phyloP scores from a whole-genome alignment of 2,329 filamentous ascomycete species.

The Monascus ruber region DNA sequence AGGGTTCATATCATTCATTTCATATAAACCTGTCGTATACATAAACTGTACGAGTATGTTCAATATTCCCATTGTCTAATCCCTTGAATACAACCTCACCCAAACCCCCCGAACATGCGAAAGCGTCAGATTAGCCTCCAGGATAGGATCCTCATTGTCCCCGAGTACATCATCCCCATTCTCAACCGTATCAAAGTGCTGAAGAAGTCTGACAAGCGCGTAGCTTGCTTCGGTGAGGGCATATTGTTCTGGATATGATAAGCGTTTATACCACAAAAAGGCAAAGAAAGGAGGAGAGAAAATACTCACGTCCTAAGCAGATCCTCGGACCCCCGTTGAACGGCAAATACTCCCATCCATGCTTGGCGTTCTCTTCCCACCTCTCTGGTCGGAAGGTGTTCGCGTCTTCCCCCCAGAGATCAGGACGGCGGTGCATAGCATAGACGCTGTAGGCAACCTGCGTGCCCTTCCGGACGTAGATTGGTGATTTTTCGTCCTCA shows the following conservation, averaged over 20 bases:
- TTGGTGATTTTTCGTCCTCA: slow-evolving; percentile 44
- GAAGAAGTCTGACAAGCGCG: slow-evolving; percentile 26
- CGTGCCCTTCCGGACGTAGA: slow-evolving; percentile 56
- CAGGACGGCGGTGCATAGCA: slow-evolving; percentile 58
- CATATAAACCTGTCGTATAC: too few relatives aligned
- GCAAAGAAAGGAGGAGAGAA: not conserved
- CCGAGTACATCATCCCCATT: slow-evolving; percentile 20
- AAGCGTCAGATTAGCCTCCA: slow-evolving; percentile 19
- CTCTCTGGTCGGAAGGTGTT: slow-evolving; percentile 39
- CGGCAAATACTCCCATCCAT: slow-evolving; percentile 27
- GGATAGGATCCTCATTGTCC: slow-evolving; percentile 13
- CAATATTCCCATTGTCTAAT: not conserved
- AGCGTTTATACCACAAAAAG: not conserved
- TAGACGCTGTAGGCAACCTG: slow-evolving; percentile 57
- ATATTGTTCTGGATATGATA: slow-evolving; percentile 25
- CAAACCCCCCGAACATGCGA: slow-evolving; percentile 21
- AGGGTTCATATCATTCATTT: not conserved
- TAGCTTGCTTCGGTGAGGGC: slow-evolving; percentile 33
- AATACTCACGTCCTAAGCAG: slow-evolving; percentile 27
- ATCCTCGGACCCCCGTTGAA: slow-evolving; percentile 30
- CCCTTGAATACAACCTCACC: slow-evolving; percentile 12
- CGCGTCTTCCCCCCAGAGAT: slow-evolving; percentile 36
- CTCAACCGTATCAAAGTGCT: slow-evolving; percentile 25
- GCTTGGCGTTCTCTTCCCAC: slow-evolving; percentile 31
- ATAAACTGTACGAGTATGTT: too few relatives aligned